Evolutionary conservation across 2,329 filamentous ascomycete species (phyloP).

Genomic region (Colletotrichum sp.): DNA sequence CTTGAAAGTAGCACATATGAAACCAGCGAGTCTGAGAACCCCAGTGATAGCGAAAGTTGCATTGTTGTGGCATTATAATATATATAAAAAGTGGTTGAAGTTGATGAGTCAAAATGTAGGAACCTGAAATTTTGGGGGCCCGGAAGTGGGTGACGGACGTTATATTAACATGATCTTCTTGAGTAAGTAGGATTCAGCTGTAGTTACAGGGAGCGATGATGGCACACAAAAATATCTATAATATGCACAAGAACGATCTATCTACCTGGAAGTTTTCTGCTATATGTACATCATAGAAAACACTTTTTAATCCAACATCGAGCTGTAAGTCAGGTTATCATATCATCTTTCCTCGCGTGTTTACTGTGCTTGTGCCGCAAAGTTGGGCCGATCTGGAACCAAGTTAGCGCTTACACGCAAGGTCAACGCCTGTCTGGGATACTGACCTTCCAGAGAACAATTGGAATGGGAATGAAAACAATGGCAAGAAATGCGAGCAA

Average conservation of each 20-base stretch:
- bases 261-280: background rate
- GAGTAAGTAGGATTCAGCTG: background rate
- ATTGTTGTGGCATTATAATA: too few relatives aligned
- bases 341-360: background rate
- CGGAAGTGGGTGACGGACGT: too few relatives aligned
- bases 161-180: background rate
- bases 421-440: accelerated
- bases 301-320: background rate
- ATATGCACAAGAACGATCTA: background rate
- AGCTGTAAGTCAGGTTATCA: background rate
- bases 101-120: too few relatives aligned
- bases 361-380: background rate
- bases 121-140: too few relatives aligned
- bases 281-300: background rate
- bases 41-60: too few relatives aligned
- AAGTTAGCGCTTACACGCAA: background rate
- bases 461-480: background rate
- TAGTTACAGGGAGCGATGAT: background rate
- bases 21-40: too few relatives aligned
- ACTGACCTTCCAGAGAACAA: conserved; percentile 1
- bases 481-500: conserved; percentile 10
- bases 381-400: background rate
- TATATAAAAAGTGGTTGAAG: too few relatives aligned
- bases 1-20: too few relatives aligned
- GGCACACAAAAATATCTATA: background rate